These are phyloP conservation scores for Kondoa subrosea DNA, from an alignment of 768 basidiomycete species.

Conservation along the genomic window DNA sequence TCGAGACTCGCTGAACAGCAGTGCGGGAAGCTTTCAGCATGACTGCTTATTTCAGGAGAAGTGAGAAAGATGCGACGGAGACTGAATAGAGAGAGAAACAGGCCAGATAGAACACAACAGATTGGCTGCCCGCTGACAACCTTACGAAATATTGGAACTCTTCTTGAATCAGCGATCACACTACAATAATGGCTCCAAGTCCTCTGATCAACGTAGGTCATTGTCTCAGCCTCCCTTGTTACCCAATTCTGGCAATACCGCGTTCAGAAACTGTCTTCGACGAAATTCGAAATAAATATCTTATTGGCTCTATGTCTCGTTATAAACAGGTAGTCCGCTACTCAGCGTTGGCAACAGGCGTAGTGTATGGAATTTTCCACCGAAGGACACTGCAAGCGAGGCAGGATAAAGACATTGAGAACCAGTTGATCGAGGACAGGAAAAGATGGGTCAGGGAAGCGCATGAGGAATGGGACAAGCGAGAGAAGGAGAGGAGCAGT, in stretches of 20 bases:
- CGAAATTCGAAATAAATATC: too few relatives aligned
- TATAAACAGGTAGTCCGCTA: conserved; percentile 91
- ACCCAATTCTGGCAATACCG: too few relatives aligned
- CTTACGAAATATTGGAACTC: background rate
- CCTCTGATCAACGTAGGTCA: background rate
- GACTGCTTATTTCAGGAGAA: too few relatives aligned
- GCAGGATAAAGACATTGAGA: conserved; percentile 45
- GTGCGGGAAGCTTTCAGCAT: too few relatives aligned
- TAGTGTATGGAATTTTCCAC: conserved; percentile 82
- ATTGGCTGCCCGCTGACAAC: background rate
- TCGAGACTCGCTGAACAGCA: too few relatives aligned
- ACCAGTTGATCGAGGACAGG: conserved; percentile 12
- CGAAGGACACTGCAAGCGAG: conserved; percentile 70
- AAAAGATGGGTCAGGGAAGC: background rate
- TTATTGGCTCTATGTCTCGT: too few relatives aligned
- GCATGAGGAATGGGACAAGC: background rate
- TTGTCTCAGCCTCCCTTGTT: background rate
- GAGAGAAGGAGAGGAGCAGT: background rate
- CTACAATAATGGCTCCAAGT: background rate
- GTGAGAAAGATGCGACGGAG: too few relatives aligned
- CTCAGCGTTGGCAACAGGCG: conserved; percentile 68
- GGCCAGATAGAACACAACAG: too few relatives aligned
- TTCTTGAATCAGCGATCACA: background rate
- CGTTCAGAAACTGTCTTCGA: too few relatives aligned
- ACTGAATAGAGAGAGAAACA: too few relatives aligned